Percentiles rank a stretch among this genome's conserved stretches.
These are phyloP conservation scores for Diaporthe nobilis DNA, from an alignment of 2,329 filamentous ascomycete genomes.

Conservation along the genomic window DNA sequence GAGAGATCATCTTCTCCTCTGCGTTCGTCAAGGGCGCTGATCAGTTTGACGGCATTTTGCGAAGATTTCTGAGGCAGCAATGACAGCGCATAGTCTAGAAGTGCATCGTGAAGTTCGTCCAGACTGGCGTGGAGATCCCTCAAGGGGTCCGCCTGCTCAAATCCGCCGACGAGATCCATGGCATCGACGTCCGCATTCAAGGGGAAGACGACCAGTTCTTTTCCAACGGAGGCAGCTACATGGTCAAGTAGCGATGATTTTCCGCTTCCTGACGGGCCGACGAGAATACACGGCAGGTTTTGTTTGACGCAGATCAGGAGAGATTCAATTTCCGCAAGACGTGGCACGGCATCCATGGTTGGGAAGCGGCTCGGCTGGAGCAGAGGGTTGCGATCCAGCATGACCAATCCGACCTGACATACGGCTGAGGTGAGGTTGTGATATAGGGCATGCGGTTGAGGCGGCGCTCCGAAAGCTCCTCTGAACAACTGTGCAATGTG, in stretches of 20 bases:
- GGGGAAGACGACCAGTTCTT: constrained; percentile 83
- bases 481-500: constrained; percentile 77
- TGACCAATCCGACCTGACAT: constrained; percentile 86
- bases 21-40: constrained; percentile 63
- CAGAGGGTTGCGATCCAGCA: constrained; percentile 73
- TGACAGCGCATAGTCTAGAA: constrained; percentile 65
- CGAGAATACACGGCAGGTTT: constrained; percentile 89
- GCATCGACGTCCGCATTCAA: constrained; percentile 97
- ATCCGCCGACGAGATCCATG: constrained; percentile 96
- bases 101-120: constrained; percentile 52
- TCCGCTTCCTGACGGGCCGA: constrained; percentile 86
- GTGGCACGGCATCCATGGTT: constrained; percentile 63
- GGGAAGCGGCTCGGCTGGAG: constrained; percentile 67
- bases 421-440: constrained; percentile 76
- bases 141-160: constrained; percentile 91
- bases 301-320: constrained; percentile 89
- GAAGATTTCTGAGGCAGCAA: constrained; percentile 56
- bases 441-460: constrained; percentile 74
- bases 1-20: constrained; percentile 58
- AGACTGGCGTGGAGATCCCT: constrained; percentile 77
- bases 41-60: constrained; percentile 56
- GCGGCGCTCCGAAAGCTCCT: constrained; percentile 69
- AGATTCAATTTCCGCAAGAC: constrained; percentile 84
- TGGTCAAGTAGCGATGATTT: constrained; percentile 87
- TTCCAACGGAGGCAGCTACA: constrained; percentile 84